Evolutionary conservation across 768 basidiomycete species (phyloP), one percentile per base, ranked within the genome.

Genomic region (Kwoniella pini): DNA sequence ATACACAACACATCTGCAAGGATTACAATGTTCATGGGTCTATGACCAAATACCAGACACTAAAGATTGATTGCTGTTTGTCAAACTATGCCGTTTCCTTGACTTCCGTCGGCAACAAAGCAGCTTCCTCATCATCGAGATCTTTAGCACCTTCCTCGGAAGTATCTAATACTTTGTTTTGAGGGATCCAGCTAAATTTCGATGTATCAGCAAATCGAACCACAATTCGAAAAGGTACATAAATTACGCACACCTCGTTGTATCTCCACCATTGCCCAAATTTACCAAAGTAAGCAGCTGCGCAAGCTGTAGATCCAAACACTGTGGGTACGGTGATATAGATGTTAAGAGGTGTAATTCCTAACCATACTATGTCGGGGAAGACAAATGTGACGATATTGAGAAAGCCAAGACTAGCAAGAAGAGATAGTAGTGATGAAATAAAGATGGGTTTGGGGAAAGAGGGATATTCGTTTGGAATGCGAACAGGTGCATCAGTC

Each of bases 401-500:
- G 22, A 57, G 31, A 1, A 57, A 19, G 1, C 38, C 45, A 7
- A 36, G 28, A 28, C 44, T 36, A 0, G 31, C 11, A 43, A 57
- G 44, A 19, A 49, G 44, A 17, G 55, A 46, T 1, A 39, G 12
- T 2, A 57, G 15, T 6, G 44, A 46, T 11, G 55, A 46, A 12
- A 48, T 7, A 36, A 57, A 57, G 7, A 57, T 48, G 31, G 55
- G 55, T 28, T 48, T 57, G 24, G 55, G 55, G 45, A 57, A 57
- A 27, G 55, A 57, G 19, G 55, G 55, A 36, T 46, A 57, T 31
- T 57, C 55, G 21, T 38, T 48, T 7, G 55, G 55, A 27, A 57
- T 57, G 22, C 15, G 22, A 22, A 57, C 33, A 12, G 55, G 55
- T 21, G 48, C 55, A 24, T 57, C 55, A 31, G 55, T 36, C 1